Evolutionary conservation across 108 stramenopile species (phyloP).

Genomic region (Cyclotella cryptica): DNA sequence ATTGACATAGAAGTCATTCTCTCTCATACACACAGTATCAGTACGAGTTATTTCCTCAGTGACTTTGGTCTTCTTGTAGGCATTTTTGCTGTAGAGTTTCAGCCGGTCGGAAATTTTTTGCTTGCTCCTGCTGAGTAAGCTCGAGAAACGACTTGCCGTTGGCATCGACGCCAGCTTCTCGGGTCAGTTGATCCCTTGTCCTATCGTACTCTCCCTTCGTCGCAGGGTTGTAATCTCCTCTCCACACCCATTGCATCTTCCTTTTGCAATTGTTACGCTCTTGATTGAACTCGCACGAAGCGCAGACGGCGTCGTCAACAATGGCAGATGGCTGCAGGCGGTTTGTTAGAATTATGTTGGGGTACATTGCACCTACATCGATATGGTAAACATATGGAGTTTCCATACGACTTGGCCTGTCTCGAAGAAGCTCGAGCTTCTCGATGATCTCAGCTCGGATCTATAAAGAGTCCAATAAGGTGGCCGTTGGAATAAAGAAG

Average conservation of each 20-base stretch:
- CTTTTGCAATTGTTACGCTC: slow-evolving; percentile 95
- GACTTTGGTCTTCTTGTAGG: slow-evolving; percentile 96
- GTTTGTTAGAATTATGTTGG: slow-evolving; percentile 99
- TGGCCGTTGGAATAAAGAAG: neutral
- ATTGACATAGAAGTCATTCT: slow-evolving; percentile 99
- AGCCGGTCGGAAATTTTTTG: slow-evolving; percentile 80
- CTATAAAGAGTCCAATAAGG: slow-evolving; percentile 25
- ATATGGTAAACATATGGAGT: slow-evolving; percentile 96
- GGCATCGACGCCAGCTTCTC: slow-evolving; percentile 79
- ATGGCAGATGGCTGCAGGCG: slow-evolving; percentile 98
- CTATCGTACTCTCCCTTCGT: slow-evolving; percentile 86
- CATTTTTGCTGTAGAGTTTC: slow-evolving; percentile 94
- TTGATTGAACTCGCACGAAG: slow-evolving; percentile 97
- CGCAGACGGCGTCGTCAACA: slow-evolving; percentile 95
- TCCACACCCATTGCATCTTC: slow-evolving; percentile 98
- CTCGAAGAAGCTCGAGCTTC: slow-evolving; percentile 94
- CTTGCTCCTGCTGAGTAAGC: slow-evolving; percentile 83
- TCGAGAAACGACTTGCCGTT: slow-evolving; percentile 78
- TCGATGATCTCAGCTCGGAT: slow-evolving; percentile 84
- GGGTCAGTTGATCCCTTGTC: slow-evolving; percentile 89
- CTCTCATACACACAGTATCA: slow-evolving; percentile 98
- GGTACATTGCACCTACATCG: slow-evolving; percentile 99
- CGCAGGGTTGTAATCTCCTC: slow-evolving; percentile 96
- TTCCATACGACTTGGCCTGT: slow-evolving; percentile 91
- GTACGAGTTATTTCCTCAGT: slow-evolving; percentile 92